phyloP scores from a whole-genome alignment of 768 basidiomycete species.

The Russula vinacea region DNA sequence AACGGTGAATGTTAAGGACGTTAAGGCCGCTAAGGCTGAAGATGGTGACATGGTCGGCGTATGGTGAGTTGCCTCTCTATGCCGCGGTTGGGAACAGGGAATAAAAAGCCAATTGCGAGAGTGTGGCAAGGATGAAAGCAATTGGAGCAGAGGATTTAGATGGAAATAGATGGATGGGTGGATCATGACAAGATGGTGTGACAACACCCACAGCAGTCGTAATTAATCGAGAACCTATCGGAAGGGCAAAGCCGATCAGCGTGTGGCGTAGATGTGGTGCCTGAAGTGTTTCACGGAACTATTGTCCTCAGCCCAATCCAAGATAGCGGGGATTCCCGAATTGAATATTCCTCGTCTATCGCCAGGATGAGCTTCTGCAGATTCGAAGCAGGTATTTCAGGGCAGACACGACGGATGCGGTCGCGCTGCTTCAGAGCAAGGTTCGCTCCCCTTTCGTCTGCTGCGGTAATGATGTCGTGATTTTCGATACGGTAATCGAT shows the following conservation, averaged over 20 bases:
- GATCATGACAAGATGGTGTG: background rate
- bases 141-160: background rate
- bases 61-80: background rate
- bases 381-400: background rate
- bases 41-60: background rate
- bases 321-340: background rate
- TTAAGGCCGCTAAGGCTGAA: no score
- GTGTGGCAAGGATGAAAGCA: background rate
- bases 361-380: background rate
- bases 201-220: background rate
- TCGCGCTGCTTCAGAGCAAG: background rate
- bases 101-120: background rate
- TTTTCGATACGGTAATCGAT: background rate
- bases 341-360: background rate
- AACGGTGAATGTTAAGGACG: background rate
- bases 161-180: background rate
- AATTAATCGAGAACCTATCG: background rate
- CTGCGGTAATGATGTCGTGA: no score
- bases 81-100: background rate
- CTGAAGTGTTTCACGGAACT: background rate
- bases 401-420: background rate
- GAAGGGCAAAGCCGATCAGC: background rate
- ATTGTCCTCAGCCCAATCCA: background rate
- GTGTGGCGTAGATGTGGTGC: background rate
- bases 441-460: no score